phyloP scores from a whole-genome alignment of 441 rosid species.

The Brassica balearica region DNA sequence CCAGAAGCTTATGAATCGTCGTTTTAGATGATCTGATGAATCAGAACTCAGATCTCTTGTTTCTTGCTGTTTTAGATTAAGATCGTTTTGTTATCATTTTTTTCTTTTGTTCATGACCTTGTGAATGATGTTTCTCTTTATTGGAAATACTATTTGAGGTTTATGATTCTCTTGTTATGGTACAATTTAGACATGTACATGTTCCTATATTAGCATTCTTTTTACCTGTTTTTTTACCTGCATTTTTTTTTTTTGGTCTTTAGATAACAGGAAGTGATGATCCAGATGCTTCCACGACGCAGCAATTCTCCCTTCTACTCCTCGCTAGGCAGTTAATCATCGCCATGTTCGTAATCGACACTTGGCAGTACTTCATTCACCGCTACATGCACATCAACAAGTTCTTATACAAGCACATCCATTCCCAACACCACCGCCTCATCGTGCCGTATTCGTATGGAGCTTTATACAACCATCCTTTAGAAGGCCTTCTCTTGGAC shows the following conservation, averaged over 20 bases:
- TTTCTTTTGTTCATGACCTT: background rate
- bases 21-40: background rate
- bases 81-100: background rate
- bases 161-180: no score
- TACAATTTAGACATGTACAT: no score
- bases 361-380: constrained; percentile 96
- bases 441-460: constrained; percentile 91
- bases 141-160: background rate
- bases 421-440: constrained; percentile 90
- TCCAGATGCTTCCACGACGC: constrained; percentile 48
- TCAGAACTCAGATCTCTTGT: background rate
- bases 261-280: constrained; percentile 72
- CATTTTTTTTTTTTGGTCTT: background rate
- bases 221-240: background rate
- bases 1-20: background rate
- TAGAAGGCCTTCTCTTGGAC: constrained; percentile 90
- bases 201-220: background rate
- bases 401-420: constrained; percentile 84
- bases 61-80: background rate
- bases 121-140: background rate
- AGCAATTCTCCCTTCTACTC: constrained; percentile 58
- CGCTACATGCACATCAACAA: constrained; percentile 93
- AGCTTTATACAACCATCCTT: constrained; percentile 87
- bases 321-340: constrained; percentile 68
- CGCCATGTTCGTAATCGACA: constrained; percentile 86